Base-by-base conservation (phyloP, 192 early-diverging fungal genomes). In the Diversispora epigaea region DNA sequence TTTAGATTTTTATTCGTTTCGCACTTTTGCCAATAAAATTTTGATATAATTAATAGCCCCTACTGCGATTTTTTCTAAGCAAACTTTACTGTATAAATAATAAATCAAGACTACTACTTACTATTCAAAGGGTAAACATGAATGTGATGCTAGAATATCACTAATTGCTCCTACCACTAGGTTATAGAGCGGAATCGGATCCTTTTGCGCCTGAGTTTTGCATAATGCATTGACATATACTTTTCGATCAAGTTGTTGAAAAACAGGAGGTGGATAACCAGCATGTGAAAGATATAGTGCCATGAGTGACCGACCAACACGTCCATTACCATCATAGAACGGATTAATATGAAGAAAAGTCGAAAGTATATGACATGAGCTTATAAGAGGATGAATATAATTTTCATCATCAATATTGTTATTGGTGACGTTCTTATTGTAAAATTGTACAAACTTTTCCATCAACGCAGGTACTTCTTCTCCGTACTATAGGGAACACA, bases 371-470 rank as follows among this genome's bases (percentile, higher is more conserved):
- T 19, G 60, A 19, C 60, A 62, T 21, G 60, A 9, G 12, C 4
- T 62, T 19, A 62, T 19, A 62, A 62, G 60, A 62, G 60, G 60
- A 4, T 62, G 2, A 21, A 2, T 32, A 32, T 32, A 32, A 32
- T 32, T 32, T 32, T 32, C 25, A 32, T 64, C 6, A 5, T 25
- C 44, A 66, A 66, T 6, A 66, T 45, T 25, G 17, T 58, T 19
- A 14, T 19, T 71, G 12, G 4, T 71, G 41, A 71, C 46, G 39
- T 7, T 73, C n/a, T 73, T n/a, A 11, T 72, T 17, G 44, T 50
- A 19, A 73, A 73, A 61, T 49, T 58, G 5, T 47, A 73, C 3
- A 22, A 73, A 73, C 22, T 21, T 61, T 62, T 73, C 55, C 57
- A 45, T 73, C 17, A 73, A 61, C 17, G 10, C 6, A 5, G 71